phyloP scores from a whole-genome alignment of 148 eudicot genomes.

The Camellia sinensis region DNA sequence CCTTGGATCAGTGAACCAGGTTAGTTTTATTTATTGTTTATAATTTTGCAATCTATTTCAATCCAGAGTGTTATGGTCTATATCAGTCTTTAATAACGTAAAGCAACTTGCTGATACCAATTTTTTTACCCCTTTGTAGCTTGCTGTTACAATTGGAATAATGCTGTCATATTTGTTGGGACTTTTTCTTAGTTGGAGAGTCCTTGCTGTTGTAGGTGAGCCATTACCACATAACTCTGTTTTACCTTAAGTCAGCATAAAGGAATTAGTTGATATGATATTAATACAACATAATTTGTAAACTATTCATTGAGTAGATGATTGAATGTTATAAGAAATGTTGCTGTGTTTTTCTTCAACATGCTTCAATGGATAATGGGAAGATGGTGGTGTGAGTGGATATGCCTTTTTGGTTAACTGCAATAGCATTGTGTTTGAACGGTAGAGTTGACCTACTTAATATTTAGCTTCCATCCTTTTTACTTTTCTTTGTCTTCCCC shows the following conservation, averaged over 20 bases:
- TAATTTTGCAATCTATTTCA: neutral
- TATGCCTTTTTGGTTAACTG: constrained; percentile 2
- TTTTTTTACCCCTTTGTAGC: constrained; percentile 37
- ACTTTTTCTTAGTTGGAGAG: constrained; percentile 72
- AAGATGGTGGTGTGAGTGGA: neutral
- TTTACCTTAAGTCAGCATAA: neutral
- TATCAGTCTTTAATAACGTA: neutral
- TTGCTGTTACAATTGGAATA: constrained; percentile 78
- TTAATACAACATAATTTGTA: neutral
- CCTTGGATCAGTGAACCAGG: constrained; percentile 95
- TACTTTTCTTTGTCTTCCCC: neutral
- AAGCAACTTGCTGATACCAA: neutral
- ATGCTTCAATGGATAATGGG: neutral
- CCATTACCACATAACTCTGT: constrained; percentile 1
- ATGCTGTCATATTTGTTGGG: constrained; percentile 80
- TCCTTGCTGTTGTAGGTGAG: constrained; percentile 77
- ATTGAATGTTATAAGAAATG: neutral
- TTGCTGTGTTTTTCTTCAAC: neutral
- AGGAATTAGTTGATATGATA: neutral
- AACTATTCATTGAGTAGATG: neutral
- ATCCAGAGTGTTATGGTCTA: neutral
- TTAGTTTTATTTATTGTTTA: constrained; percentile 19
- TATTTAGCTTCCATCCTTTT: neutral
- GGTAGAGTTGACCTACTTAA: neutral
- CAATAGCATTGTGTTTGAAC: neutral